A percentile compares a stretch with the other conserved stretches of the same genome.
These are phyloP conservation scores for Pseudogymnoascus verrucosus DNA, from an alignment of 2,329 filamentous ascomycete species.

Conservation along the genomic window DNA sequence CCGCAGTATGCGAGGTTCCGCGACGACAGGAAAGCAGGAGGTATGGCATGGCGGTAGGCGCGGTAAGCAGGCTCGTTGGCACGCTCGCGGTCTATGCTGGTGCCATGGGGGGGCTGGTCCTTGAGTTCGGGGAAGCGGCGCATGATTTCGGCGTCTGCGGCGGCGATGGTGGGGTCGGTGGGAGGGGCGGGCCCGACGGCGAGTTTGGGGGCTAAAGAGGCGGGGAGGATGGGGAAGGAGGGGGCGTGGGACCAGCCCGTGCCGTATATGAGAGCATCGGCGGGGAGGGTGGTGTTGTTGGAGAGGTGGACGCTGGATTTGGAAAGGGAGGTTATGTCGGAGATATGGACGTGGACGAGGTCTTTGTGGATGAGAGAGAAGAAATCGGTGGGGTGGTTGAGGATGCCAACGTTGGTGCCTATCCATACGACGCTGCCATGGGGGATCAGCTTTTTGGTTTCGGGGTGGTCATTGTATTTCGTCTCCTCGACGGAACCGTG, in stretches of 20 bases:
- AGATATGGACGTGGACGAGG: constrained; percentile 42
- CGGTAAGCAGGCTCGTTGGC: constrained; percentile 26
- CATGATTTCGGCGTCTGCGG: constrained; percentile 27
- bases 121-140: constrained; percentile 38
- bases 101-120: constrained; percentile 35
- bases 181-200: neutral
- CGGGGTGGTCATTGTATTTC: constrained; percentile 44
- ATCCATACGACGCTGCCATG: constrained; percentile 43
- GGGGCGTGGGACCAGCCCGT: constrained; percentile 51
- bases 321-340: constrained; percentile 40
- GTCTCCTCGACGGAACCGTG: constrained; percentile 45
- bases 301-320: constrained; percentile 41
- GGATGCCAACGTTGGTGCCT: constrained; percentile 47
- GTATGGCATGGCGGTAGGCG: constrained; percentile 38
- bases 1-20: constrained; percentile 39
- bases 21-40: constrained; percentile 31
- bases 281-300: constrained; percentile 37
- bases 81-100: constrained; percentile 27
- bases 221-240: constrained; percentile 38
- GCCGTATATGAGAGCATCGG: constrained; percentile 45
- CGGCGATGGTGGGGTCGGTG: constrained; percentile 33
- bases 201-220: constrained; percentile 8
- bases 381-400: constrained; percentile 50
- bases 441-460: constrained; percentile 44
- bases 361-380: constrained; percentile 45